These are phyloP conservation scores for Leucocoprinus birnbaumii DNA, from an alignment of 768 basidiomycete genomes.

Conservation along the genomic window DNA sequence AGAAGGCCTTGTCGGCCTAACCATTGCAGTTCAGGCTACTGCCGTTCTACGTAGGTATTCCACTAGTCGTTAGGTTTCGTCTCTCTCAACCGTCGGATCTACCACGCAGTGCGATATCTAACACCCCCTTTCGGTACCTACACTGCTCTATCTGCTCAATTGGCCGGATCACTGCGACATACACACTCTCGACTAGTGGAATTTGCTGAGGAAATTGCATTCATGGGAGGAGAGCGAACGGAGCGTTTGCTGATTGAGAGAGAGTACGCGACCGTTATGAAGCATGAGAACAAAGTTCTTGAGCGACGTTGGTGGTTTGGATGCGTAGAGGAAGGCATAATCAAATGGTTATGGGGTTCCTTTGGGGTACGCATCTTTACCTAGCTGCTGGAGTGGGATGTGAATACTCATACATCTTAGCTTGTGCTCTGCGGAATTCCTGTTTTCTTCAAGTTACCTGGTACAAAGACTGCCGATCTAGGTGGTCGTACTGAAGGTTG, in stretches of 20 bases:
- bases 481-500: constrained; percentile 88
- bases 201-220: constrained; percentile 86
- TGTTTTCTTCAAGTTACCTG: constrained; percentile 86
- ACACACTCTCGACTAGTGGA: constrained; percentile 90
- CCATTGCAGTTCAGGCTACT: constrained; percentile 79
- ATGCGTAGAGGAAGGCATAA: constrained; percentile 90
- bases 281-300: constrained; percentile 82
- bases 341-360: constrained; percentile 97
- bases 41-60: constrained; percentile 70
- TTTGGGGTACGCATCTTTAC: constrained; percentile 66
- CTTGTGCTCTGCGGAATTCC: constrained; percentile 90
- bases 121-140: constrained; percentile 94
- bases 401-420: constrained; percentile 29
- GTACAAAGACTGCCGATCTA: constrained; percentile 61
- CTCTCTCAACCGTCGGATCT: background rate
- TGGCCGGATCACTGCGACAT: constrained; percentile 87
- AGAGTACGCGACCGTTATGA: constrained; percentile 80
- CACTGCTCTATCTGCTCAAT: constrained; percentile 82
- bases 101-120: constrained; percentile 69
- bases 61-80: background rate
- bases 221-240: constrained; percentile 82
- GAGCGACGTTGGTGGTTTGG: constrained; percentile 85
- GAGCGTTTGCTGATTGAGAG: constrained; percentile 92
- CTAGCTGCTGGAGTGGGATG: background rate
- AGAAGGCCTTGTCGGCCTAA: constrained; percentile 83